These are phyloP conservation scores for Pisolithus tinctorius DNA, from an alignment of 768 basidiomycete genomes.

Conservation along the genomic window DNA sequence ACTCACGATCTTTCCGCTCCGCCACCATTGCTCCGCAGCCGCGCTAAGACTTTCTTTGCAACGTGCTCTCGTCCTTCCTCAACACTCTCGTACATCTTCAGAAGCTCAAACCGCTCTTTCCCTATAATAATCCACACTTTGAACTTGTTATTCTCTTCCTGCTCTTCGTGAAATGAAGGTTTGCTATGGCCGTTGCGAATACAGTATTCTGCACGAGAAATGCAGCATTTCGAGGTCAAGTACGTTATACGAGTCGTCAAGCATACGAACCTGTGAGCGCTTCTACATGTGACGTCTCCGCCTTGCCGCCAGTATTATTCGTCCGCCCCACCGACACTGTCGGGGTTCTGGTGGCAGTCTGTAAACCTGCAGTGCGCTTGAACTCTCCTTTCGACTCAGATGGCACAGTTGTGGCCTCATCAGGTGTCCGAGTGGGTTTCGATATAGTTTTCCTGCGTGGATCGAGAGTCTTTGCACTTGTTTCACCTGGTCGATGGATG, in stretches of 20 bases:
- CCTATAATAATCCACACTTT: slow-evolving; percentile 45
- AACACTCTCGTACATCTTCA: slow-evolving; percentile 29
- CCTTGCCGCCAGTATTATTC: not conserved
- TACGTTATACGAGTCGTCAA: not conserved
- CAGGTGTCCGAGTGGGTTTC: not conserved
- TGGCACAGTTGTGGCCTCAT: not conserved
- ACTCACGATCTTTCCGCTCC: not conserved
- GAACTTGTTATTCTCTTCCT: slow-evolving; percentile 11
- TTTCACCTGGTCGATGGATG: not conserved
- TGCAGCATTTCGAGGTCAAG: not conserved
- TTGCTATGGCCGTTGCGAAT: slow-evolving; percentile 7
- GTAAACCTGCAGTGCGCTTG: not conserved
- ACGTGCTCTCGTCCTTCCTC: slow-evolving; percentile 37
- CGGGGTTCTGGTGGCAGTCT: not conserved
- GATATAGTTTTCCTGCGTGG: not conserved
- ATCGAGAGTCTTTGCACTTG: not conserved
- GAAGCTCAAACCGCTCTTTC: slow-evolving; percentile 38
- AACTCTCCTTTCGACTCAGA: not conserved
- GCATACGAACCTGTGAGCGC: slow-evolving; percentile 9
- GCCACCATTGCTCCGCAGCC: slow-evolving; percentile 18
- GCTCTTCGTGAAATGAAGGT: slow-evolving; percentile 31
- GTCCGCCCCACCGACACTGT: not conserved
- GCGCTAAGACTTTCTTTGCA: slow-evolving; percentile 38
- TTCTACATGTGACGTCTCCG: slow-evolving; percentile 9
- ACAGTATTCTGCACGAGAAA: slow-evolving; percentile 17